phyloP scores from a whole-genome alignment of 2,329 filamentous ascomycete genomes.

The Pezicula radicicola region DNA sequence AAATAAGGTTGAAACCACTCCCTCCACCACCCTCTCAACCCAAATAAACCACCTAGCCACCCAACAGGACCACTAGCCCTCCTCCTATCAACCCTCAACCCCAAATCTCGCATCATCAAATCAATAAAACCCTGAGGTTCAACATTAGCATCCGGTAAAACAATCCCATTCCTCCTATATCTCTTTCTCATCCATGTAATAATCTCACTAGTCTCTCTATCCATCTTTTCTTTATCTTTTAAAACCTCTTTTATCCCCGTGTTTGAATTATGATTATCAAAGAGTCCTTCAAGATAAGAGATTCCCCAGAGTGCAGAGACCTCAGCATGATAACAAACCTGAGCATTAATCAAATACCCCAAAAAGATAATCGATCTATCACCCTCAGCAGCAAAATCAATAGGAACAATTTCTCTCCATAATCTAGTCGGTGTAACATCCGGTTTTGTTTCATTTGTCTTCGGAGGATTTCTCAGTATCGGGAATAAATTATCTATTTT shows the following conservation, averaged over 20 bases:
- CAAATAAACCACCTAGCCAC: not conserved
- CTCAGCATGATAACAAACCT: not conserved
- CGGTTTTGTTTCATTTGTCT: not conserved
- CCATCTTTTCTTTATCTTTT: not conserved
- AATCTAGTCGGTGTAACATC: not conserved
- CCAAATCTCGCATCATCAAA: conserved; percentile 61
- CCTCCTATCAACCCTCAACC: conserved; percentile 40
- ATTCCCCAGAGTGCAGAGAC: not conserved
- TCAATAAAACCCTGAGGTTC: conserved; percentile 72
- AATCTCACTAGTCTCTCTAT: not conserved
- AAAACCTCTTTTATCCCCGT: conserved; percentile 11
- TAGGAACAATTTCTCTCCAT: not conserved
- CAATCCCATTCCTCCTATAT: conserved; percentile 45
- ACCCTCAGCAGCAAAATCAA: conserved; percentile 1
- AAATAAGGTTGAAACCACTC: conserved; percentile 37
- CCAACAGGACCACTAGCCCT: conserved; percentile 28
- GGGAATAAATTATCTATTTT: conserved; percentile 1
- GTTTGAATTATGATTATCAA: not conserved
- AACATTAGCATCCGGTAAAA: conserved; percentile 68
- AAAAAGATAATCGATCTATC: not conserved
- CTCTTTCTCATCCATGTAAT: conserved; percentile 52
- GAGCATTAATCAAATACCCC: not conserved
- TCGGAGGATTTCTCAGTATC: conserved; percentile 1
- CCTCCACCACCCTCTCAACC: conserved; percentile 40
- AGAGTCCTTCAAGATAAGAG: not conserved